Conservation (phyloP, 208 protist genomes). For the Leishmania tropica region DNA sequence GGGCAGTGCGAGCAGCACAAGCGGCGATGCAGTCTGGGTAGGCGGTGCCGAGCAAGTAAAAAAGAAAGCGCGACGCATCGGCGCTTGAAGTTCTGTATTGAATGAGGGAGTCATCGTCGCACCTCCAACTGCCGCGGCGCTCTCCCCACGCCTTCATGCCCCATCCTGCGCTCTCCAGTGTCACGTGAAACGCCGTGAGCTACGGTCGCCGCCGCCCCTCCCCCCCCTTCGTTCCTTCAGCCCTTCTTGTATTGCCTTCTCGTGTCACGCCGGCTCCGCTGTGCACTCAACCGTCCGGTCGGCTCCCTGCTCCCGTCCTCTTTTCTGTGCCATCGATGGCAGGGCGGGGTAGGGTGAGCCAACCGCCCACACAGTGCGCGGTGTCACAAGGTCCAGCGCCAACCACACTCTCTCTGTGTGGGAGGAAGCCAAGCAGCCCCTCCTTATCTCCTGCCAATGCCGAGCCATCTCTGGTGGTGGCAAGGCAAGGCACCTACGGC, state of each 20-base stretch:
- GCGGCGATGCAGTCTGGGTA: slow-evolving; percentile 6
- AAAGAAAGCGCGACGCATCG: background rate
- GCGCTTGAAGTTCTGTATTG: background rate
- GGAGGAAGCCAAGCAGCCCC: too few relatives aligned
- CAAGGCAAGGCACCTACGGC: background rate
- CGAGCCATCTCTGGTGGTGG: background rate
- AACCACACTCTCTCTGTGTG: background rate
- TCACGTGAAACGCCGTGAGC: background rate
- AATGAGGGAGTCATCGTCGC: background rate
- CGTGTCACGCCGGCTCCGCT: background rate
- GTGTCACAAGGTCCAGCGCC: too few relatives aligned
- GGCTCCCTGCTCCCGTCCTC: too few relatives aligned
- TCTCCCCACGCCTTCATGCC: background rate
- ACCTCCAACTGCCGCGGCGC: background rate
- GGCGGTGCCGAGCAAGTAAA: background rate
- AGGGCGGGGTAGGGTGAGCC: too few relatives aligned
- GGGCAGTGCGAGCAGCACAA: slow-evolving; percentile 16
- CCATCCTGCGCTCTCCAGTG: background rate
- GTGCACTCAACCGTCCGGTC: background rate
- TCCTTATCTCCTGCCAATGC: background rate
- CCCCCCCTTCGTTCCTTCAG: too few relatives aligned
- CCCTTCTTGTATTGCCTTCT: background rate
- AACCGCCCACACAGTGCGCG: too few relatives aligned
- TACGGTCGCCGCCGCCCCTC: too few relatives aligned
- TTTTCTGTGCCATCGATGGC: too few relatives aligned